These are phyloP conservation scores for Pythium phragmiticola DNA, from an alignment of 352 stramenopile genomes.

Conservation along the genomic window DNA sequence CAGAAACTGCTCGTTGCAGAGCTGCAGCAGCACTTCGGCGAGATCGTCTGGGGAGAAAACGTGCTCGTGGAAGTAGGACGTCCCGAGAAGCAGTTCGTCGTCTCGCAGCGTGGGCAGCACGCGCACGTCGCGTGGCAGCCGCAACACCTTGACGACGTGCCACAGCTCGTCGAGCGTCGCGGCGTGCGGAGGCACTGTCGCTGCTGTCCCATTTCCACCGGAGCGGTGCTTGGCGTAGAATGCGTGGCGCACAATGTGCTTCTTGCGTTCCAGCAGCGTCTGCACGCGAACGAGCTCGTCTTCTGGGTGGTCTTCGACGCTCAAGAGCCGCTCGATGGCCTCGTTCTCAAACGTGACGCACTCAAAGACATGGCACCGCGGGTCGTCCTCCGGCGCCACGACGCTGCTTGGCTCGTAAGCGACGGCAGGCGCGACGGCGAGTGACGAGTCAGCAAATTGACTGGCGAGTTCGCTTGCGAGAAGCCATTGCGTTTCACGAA, in stretches of 20 bases:
- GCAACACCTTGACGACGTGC: conserved; percentile 66
- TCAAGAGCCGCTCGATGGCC: conserved; percentile 55
- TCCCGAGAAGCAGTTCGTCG: conserved; percentile 43
- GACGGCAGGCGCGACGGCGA: not conserved
- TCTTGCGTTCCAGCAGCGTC: conserved; percentile 48
- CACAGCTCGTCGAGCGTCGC: conserved; percentile 67
- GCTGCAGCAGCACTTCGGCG: conserved; percentile 57
- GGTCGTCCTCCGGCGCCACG: conserved; percentile 29
- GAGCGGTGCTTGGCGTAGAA: conserved; percentile 51
- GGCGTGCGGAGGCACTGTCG: conserved; percentile 26
- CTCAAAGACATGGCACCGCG: conserved; percentile 48
- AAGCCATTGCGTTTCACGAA: conserved; percentile 52
- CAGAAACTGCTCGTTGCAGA: conserved; percentile 81
- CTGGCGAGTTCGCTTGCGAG: conserved; percentile 44
- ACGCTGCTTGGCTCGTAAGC: not conserved
- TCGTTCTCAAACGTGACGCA: conserved; percentile 59
- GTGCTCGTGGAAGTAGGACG: conserved; percentile 42
- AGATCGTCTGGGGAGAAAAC: conserved; percentile 64
- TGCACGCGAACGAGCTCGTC: conserved; percentile 47
- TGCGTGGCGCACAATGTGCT: conserved; percentile 43
- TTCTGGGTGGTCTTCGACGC: conserved; percentile 49
- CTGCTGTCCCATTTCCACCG: conserved; percentile 16
- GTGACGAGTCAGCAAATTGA: conserved; percentile 29
- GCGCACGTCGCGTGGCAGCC: conserved; percentile 51
- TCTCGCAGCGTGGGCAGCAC: conserved; percentile 55